Percentiles rank a stretch among this genome's conserved stretches.
Conservation (phyloP, 768 basidiomycete genomes). For the Tricholoma furcatifolium region DNA sequence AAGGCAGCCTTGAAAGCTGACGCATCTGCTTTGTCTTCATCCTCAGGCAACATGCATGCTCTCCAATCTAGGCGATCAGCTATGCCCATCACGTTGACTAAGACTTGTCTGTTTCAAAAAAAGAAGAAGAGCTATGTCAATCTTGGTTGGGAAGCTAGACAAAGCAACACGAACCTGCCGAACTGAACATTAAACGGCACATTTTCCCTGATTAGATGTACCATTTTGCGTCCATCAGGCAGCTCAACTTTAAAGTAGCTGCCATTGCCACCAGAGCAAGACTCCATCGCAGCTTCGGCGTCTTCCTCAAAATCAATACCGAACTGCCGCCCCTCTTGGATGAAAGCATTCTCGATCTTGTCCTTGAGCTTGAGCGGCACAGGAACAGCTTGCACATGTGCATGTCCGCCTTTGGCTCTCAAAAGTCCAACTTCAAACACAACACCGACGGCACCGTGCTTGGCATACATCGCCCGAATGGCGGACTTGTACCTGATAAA, state of each 20-base stretch:
- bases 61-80: constrained; percentile 92
- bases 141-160: background rate
- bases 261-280: constrained; percentile 50
- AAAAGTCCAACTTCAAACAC: constrained; percentile 87
- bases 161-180: constrained; percentile 66
- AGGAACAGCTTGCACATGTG: constrained; percentile 87
- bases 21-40: constrained; percentile 83
- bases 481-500: constrained; percentile 71
- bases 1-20: constrained; percentile 85
- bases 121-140: background rate
- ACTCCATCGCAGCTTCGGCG: constrained; percentile 57
- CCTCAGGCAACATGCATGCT: constrained; percentile 76
- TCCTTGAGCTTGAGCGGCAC: constrained; percentile 62
- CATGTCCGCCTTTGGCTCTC: constrained; percentile 87
- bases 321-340: constrained; percentile 59
- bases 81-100: constrained; percentile 73
- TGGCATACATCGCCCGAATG: constrained; percentile 68
- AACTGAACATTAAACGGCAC: constrained; percentile 89
- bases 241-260: constrained; percentile 92
- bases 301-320: constrained; percentile 79
- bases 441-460: constrained; percentile 66
- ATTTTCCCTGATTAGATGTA: constrained; percentile 80
- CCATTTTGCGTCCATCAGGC: constrained; percentile 80
- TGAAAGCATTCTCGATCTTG: constrained; percentile 70
- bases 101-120: constrained; percentile 58